Percentiles rank a stretch among this genome's conserved stretches.
Evolutionary conservation across 169 alveolate species (phyloP).

Genomic region (Plasmodium sp.): DNA sequence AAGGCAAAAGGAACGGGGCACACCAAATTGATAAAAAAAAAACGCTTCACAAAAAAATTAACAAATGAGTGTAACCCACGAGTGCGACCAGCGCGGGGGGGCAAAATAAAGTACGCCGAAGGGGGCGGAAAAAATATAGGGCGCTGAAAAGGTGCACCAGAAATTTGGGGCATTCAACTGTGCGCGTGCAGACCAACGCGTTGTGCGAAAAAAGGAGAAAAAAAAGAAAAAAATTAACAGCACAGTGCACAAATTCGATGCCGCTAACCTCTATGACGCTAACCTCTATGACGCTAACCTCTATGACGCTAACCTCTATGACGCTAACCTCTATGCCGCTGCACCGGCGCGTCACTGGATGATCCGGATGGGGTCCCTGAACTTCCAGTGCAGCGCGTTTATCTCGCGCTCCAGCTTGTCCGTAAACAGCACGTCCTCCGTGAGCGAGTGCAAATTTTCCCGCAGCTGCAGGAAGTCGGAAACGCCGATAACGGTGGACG

Average conservation of each 20-base stretch:
- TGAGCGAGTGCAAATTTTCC: conserved; percentile 84
- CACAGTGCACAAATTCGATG: background rate
- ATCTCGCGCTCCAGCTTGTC: conserved; percentile 87
- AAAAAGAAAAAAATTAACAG: background rate
- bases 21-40: background rate
- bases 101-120: background rate
- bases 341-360: conserved; percentile 68
- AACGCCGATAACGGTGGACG: conserved; percentile 86
- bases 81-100: background rate
- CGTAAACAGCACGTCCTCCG: conserved; percentile 80
- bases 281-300: background rate
- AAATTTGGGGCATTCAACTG: background rate
- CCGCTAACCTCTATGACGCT: background rate
- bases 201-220: background rate
- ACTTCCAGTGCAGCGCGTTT: conserved; percentile 88
- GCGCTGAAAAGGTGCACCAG: background rate
- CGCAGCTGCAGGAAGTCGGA: conserved; percentile 86
- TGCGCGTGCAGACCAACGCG: background rate
- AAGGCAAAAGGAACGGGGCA: background rate
- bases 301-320: background rate
- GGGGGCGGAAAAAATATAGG: background rate
- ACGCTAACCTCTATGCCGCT: background rate
- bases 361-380: conserved; percentile 88
- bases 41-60: background rate
- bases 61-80: background rate